Base-by-base conservation (phyloP, 2,329 filamentous ascomycete genomes). In the Cercospora sp. region DNA sequence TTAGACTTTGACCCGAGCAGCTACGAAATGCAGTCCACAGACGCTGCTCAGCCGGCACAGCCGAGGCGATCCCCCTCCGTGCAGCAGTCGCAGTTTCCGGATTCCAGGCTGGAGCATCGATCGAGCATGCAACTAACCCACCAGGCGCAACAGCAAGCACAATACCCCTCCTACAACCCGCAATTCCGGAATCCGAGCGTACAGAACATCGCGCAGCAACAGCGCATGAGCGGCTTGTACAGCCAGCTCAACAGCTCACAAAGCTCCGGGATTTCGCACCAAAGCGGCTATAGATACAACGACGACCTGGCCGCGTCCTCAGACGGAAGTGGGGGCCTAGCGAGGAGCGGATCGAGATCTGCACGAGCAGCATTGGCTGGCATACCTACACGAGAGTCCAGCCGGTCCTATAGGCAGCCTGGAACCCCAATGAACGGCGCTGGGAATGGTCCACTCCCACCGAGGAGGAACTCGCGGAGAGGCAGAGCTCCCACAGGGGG, bases 381-480 rank as follows among this genome's bases (percentile, higher is more conserved):
- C 63, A 84, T 90, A 61, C 58, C 89, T 2, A 85, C 87, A 36
- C 85, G 91, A 74, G 91, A 94, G 73, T 83, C 85, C 23, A 93
- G 88, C 76, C 87, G 91, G 75, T 84, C 87, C 31, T 93, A 94
- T 77, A 87, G 87, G 64, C 84, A 87, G 69, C 70, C 69, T 23
- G 83, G 84, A 67, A 84, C 84, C 62, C 88, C 87, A 72, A 83
- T 86, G 60, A 82, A 85, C 42, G 79, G 81, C 31, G 85, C 83
- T 13, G 87, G 87, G 5, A 67, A 68, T 42, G 71, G 69, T 13
- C 87, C 89, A 13, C 79, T 91, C 67, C 92, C 93, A 55, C 90
- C 91, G 51, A 87, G 93, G 74, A 87, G 90, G 77, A 91, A 89
- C 75, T 97, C 93, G 10, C 88, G 89, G 77, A 88, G 91, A 55